Evolutionary conservation across 257 asterid species (phyloP).

Genomic region (Solanum phureja): DNA sequence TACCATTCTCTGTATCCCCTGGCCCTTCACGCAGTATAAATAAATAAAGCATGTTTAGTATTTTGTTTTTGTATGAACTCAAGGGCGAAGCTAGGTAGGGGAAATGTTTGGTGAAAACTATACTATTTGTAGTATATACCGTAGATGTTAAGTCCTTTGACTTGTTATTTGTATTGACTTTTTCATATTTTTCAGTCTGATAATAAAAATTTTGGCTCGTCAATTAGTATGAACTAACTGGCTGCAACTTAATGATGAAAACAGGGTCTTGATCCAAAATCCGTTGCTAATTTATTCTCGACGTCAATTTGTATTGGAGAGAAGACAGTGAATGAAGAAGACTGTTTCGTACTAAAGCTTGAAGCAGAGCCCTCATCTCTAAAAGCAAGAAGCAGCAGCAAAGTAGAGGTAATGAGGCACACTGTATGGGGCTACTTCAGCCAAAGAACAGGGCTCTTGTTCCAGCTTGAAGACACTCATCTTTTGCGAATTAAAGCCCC

Average conservation of each 20-base stretch:
- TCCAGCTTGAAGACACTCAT: constrained; percentile 28
- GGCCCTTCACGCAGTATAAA: background rate
- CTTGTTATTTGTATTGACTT: background rate
- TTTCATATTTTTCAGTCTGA: background rate
- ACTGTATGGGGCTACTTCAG: constrained; percentile 8
- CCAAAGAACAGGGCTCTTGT: constrained; percentile 30
- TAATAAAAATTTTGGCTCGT: background rate
- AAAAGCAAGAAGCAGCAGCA: constrained; percentile 18
- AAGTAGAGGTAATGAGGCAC: constrained; percentile 25
- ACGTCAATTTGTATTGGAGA: constrained; percentile 31
- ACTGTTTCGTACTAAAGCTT: constrained; percentile 30
- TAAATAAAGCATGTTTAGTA: background rate
- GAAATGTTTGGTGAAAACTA: background rate
- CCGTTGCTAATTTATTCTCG: constrained; percentile 26
- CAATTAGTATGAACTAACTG: background rate
- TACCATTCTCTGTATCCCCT: background rate
- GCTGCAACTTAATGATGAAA: background rate
- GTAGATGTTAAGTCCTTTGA: background rate
- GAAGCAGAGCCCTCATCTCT: constrained; percentile 15
- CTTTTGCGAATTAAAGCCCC: constrained; percentile 12
- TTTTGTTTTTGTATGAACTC: background rate
- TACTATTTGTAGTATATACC: background rate
- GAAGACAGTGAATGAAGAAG: constrained; percentile 20
- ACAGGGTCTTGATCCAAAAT: constrained; percentile 33
- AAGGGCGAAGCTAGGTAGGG: background rate